Evolutionary conservation across 371 early-diverging fungal species (phyloP).

Genomic region (Nematocida displodere): DNA sequence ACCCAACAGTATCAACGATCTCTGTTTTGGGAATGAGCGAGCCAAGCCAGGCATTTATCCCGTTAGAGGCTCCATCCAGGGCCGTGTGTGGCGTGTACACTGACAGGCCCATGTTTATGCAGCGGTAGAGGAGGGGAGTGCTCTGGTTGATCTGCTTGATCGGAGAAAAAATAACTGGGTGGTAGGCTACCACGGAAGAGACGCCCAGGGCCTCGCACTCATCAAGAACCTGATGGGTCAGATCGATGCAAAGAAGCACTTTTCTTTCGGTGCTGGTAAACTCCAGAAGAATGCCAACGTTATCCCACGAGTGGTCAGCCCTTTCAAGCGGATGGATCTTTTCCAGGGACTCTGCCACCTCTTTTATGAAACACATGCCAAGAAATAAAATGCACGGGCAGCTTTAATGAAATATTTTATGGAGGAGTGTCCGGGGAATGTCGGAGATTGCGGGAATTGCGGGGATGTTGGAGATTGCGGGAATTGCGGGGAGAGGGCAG

Average conservation of each 20-base stretch:
- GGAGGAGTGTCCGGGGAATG: too few species aligned
- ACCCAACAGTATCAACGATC: conserved; percentile 6
- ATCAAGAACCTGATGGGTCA: conserved; percentile 75
- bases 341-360: conserved; percentile 68
- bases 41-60: conserved; percentile 38
- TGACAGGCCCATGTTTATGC: conserved; percentile 76
- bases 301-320: conserved; percentile 86
- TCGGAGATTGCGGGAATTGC: too few species aligned
- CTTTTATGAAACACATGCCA: conserved; percentile 33
- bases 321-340: conserved; percentile 77
- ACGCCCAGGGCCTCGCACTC: conserved; percentile 74
- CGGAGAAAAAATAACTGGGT: conserved; percentile 82
- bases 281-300: conserved; percentile 68
- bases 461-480: too few species aligned
- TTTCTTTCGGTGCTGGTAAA: conserved; percentile 66
- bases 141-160: conserved; percentile 76
- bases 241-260: conserved; percentile 87
- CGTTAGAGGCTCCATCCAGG: conserved; percentile 69
- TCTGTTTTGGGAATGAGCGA: background rate
- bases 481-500: too few species aligned
- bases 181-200: conserved; percentile 70
- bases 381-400: background rate
- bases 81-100: conserved; percentile 92
- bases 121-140: conserved; percentile 73
- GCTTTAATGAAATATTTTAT: background rate